These are phyloP conservation scores for Ogataea corticis DNA, from an alignment of 805 yeast species.

Conservation along the genomic window DNA sequence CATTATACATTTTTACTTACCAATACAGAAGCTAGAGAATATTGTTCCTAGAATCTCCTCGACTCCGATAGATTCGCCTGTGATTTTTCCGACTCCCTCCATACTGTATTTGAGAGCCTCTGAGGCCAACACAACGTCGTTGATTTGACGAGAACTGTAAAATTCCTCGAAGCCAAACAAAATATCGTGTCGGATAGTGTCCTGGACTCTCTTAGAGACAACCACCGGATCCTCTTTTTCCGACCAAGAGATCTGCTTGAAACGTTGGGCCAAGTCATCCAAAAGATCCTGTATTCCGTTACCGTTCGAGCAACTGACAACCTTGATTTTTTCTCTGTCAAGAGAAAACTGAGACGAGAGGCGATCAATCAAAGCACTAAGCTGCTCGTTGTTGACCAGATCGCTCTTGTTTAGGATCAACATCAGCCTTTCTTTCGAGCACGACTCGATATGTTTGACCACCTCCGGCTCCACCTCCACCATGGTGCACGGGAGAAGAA, in stretches of 20 bases:
- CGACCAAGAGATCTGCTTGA: conserved; percentile 49
- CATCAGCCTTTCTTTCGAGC: conserved; percentile 26
- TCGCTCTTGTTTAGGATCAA: conserved; percentile 65
- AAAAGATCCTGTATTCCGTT: conserved; percentile 56
- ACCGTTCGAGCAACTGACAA: conserved; percentile 60
- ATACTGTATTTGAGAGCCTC: conserved; percentile 74
- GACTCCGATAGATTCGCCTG: conserved; percentile 85
- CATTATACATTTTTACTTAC: conserved; percentile 50
- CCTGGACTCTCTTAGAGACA: conserved; percentile 74
- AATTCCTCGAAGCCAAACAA: conserved; percentile 73
- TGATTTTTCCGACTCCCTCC: conserved; percentile 88
- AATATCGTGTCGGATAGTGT: conserved; percentile 73
- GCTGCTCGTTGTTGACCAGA: conserved; percentile 30
- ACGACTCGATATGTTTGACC: conserved; percentile 36
- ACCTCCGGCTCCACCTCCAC: conserved; percentile 38
- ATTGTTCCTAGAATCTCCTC: conserved; percentile 92
- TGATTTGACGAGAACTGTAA: conserved; percentile 44
- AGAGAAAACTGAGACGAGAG: conserved; percentile 31
- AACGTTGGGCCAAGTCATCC: conserved; percentile 40
- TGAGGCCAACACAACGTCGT: conserved; percentile 78
- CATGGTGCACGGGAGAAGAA: conserved; percentile 53
- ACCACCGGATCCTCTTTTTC: conserved; percentile 64
- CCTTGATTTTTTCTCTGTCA: conserved; percentile 24
- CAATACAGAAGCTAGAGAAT: conserved; percentile 90
- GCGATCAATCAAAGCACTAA: conserved; percentile 23